Evolutionary conservation across 2,329 filamentous ascomycete species (phyloP), one percentile per base, ranked within the genome.

Genomic region (Colletotrichum paranaense): DNA sequence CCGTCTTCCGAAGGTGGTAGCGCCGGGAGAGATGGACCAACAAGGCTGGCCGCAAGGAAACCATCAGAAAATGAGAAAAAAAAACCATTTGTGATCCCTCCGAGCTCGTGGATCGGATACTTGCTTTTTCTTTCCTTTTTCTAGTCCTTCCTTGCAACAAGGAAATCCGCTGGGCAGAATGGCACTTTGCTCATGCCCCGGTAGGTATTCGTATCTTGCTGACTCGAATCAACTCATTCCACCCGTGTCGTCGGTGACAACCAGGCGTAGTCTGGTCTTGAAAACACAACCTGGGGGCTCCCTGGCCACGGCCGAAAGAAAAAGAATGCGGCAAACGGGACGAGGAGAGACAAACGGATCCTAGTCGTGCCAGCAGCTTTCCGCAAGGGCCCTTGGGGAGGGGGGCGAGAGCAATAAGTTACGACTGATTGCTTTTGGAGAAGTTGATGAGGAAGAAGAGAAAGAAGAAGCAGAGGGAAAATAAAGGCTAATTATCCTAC

Each of bases 201-300:
- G 42, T 4, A 62, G 46, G 49, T 49, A 28, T 42, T 2, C 38
- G 42, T n/a, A 46, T 22, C 22, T 28, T 35, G 59, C 55, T 69
- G 42, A 62, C 70, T 70, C 59, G 70, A 24, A 16, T 32, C 56
- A 49, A 49, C 32, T 26, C 70, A 73, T 70, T 70, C 70, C 70
- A 65, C 4, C 66, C 28, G 38, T 46, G 46, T 62, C 46, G 26
- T 69, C 67, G 56, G 55, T 62, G 67, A 70, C 35, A 22, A 42
- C 62, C 62, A 35, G 38, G 38, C 38, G 14, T 16, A 14, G 32
- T 22, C 22, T 26, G 35, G 5, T 55, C n/a, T 55, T 26, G 28
- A 26, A 22, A 22, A 28, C 22, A 14, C 32, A 35, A 35, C 32
- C 11, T 35, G 32, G 11, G 30, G 32, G 32, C 32, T 35, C 11